phyloP scores from a whole-genome alignment of 148 eudicot genomes.

The Cornus suecica region DNA sequence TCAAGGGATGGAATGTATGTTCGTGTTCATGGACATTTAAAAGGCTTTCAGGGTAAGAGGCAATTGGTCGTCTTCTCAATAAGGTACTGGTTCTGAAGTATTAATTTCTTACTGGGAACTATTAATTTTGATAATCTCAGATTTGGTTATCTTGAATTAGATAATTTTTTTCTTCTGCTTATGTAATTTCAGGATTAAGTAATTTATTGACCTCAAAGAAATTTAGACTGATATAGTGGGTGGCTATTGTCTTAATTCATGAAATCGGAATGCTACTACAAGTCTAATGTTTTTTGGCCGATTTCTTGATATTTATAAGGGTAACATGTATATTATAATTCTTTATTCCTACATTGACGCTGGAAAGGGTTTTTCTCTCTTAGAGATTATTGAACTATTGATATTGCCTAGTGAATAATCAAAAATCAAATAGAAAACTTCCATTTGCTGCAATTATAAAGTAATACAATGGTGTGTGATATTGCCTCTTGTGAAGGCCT shows the following conservation, averaged over 20 bases:
- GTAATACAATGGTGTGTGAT: no score
- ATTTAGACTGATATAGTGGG: neutral
- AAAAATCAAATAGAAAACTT: neutral
- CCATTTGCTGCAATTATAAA: neutral
- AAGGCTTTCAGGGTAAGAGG: slow-evolving; percentile 81
- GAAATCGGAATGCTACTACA: no score
- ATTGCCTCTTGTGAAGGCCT: neutral
- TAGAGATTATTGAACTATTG: neutral
- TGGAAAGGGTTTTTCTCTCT: neutral
- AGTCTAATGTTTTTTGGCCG: neutral
- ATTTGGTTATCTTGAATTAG: neutral
- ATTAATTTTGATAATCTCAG: neutral
- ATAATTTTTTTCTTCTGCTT: neutral
- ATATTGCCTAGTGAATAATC: neutral
- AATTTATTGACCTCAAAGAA: neutral
- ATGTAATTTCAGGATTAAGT: neutral
- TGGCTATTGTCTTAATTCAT: neutral
- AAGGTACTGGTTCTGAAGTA: slow-evolving; percentile 44
- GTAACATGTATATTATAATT: neutral
- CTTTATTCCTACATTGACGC: neutral
- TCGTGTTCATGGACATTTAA: slow-evolving; percentile 76
- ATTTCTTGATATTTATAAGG: neutral
- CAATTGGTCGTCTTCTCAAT: slow-evolving; percentile 62
- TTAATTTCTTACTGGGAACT: neutral
- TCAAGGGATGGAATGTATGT: slow-evolving; percentile 77